A percentile compares a stretch with the other conserved stretches of the same genome.
Evolutionary conservation across 208 protist genomes (phyloP).

Genomic region (Leptomonas pyrrhocoris): DNA sequence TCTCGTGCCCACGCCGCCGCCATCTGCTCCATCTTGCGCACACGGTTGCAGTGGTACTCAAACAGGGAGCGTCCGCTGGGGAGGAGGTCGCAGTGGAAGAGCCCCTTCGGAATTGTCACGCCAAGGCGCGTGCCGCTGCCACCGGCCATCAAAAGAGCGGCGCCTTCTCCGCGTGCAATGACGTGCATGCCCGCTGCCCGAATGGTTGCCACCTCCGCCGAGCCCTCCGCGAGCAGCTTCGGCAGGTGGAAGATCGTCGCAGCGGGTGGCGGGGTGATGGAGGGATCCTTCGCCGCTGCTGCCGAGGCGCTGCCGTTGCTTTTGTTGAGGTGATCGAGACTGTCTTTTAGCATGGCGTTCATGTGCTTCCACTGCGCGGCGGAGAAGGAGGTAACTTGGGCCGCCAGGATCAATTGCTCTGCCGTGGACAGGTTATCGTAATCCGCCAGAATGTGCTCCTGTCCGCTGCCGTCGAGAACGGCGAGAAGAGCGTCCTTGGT

Average conservation of each 20-base stretch:
- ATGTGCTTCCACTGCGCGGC: conserved; percentile 46
- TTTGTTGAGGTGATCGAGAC: conserved; percentile 26
- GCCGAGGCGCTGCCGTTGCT: neutral
- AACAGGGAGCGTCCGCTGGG: conserved; percentile 90
- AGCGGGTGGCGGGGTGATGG: conserved; percentile 38
- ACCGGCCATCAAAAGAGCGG: conserved; percentile 96
- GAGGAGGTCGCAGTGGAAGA: conserved; percentile 73
- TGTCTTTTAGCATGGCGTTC: conserved; percentile 44
- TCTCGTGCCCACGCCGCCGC: conserved; percentile 25
- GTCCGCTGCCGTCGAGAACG: conserved; percentile 36
- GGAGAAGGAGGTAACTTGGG: conserved; percentile 34
- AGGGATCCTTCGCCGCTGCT: neutral
- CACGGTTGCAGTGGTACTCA: conserved; percentile 95
- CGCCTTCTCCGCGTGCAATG: conserved; percentile 87
- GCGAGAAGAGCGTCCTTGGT: conserved; percentile 31
- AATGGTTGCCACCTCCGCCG: conserved; percentile 24
- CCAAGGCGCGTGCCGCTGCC: conserved; percentile 98
- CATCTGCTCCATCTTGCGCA: conserved; percentile 88
- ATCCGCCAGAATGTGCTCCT: conserved; percentile 52
- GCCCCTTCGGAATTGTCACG: conserved; percentile 95
- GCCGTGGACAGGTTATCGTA: conserved; percentile 36
- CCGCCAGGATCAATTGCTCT: conserved; percentile 29
- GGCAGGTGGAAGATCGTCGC: conserved; percentile 35
- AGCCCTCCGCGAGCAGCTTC: conserved; percentile 15
- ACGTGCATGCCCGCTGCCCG: conserved; percentile 58